Conservation (phyloP, 2,329 filamentous ascomycete genomes). For the Tolypocladium inflatum region DNA sequence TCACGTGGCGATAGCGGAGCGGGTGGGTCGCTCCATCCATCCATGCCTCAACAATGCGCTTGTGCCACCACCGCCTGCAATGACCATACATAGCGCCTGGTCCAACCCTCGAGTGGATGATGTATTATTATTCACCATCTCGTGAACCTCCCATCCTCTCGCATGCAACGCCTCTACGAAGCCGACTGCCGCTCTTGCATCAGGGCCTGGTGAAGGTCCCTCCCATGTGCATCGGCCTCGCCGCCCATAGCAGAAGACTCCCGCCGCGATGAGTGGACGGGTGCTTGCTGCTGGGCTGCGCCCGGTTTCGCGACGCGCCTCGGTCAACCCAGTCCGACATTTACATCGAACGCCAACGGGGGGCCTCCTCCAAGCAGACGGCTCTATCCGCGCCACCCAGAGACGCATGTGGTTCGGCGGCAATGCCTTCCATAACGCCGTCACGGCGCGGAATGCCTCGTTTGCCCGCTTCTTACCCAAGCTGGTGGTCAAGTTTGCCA, state of each 20-base stretch:
- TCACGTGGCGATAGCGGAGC: constrained; percentile 24
- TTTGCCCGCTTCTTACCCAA: constrained; percentile 67
- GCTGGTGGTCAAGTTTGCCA: constrained; percentile 79
- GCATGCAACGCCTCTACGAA: not conserved
- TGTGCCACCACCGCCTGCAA: not conserved
- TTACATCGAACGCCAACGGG: constrained; percentile 59
- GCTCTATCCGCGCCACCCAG: constrained; percentile 49
- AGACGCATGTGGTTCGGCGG: constrained; percentile 68
- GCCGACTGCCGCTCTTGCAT: not conserved
- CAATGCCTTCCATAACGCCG: constrained; percentile 76
- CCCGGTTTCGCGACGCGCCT: constrained; percentile 54
- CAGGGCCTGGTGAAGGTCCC: not conserved
- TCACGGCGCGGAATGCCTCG: constrained; percentile 53
- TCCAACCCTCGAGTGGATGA: not conserved
- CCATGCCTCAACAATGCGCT: not conserved
- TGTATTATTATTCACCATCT: not conserved
- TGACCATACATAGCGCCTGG: not conserved
- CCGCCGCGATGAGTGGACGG: constrained; percentile 23
- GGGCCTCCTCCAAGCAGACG: constrained; percentile 59
- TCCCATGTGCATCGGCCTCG: not conserved
- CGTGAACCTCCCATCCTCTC: not conserved
- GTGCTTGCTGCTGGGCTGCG: constrained; percentile 60
- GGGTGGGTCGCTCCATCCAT: not conserved
- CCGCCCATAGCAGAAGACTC: constrained; percentile 1
- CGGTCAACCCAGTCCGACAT: constrained; percentile 47